These are phyloP conservation scores for Ophiostoma sp. DNA, from an alignment of 2,329 filamentous ascomycete species.

Conservation along the genomic window DNA sequence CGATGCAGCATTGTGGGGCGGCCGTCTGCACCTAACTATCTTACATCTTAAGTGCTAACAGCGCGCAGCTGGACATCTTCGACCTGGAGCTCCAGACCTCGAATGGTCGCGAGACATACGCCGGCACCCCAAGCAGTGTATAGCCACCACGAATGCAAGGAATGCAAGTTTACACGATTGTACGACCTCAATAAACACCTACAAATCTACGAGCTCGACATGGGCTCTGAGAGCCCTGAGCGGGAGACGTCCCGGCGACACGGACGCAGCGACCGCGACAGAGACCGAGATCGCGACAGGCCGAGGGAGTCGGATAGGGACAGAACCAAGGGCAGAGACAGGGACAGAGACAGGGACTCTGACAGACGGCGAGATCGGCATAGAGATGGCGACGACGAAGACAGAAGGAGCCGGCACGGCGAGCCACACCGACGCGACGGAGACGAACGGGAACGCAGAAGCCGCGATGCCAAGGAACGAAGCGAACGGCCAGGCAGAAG, in stretches of 20 bases:
- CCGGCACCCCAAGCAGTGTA: too few species aligned
- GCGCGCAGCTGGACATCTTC: too few species aligned
- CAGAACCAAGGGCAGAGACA: conserved; percentile 7
- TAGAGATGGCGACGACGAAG: conserved; percentile 20
- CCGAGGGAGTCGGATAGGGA: conserved; percentile 19
- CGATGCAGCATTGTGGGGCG: too few species aligned
- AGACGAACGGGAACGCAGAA: conserved; percentile 16
- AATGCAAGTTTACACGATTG: too few species aligned
- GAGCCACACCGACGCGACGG: conserved; percentile 19
- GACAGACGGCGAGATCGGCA: conserved; percentile 27
- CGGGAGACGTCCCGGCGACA: conserved; percentile 12
- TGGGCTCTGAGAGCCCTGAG: conserved; percentile 13
- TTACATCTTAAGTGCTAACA: too few species aligned
- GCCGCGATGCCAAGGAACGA: conserved; percentile 7
- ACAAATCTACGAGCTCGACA: not conserved
- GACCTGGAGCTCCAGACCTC: too few species aligned
- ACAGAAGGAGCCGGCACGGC: not conserved
- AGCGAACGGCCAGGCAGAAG: not conserved
- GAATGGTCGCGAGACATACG: too few species aligned
- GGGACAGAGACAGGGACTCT: conserved; percentile 24
- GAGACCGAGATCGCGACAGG: conserved; percentile 28
- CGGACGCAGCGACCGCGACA: conserved; percentile 27
- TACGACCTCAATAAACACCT: not conserved
- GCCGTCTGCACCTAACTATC: too few species aligned
- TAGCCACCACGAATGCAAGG: too few species aligned